These are phyloP conservation scores for Trichosporon sp. DNA, from an alignment of 1,284 basidiomycete species.

Conservation along the genomic window DNA sequence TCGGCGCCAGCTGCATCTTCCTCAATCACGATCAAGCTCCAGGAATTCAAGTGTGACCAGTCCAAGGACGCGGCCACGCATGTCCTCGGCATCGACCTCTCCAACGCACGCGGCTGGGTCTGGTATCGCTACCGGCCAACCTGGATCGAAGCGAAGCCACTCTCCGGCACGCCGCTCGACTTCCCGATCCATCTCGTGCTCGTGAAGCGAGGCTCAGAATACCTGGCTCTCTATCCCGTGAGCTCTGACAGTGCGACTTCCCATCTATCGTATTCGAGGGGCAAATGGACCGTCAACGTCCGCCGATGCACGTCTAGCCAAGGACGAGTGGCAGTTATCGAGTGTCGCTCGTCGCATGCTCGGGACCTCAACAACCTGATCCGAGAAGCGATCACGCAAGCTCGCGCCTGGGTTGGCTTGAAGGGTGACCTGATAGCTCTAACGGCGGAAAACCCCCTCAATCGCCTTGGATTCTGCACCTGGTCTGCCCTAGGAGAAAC, in stretches of 20 bases:
- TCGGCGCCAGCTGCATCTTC: background rate
- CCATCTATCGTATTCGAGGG: background rate
- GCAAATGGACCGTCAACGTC: background rate
- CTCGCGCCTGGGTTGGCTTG: conserved; percentile 13
- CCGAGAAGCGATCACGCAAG: conserved; percentile 9
- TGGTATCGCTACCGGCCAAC: conserved; percentile 29
- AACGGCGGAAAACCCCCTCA: conserved; percentile 18
- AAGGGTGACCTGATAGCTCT: background rate
- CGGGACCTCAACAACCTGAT: background rate
- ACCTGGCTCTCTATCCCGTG: conserved; percentile 23
- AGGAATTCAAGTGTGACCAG: background rate
- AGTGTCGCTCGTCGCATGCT: background rate
- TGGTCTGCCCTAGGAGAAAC: conserved; percentile 30
- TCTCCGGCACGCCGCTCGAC: conserved; percentile 11
- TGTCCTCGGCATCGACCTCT: background rate
- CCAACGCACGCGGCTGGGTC: conserved; percentile 20
- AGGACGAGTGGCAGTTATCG: conserved; percentile 11
- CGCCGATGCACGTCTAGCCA: background rate
- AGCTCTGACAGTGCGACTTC: conserved; percentile 18
- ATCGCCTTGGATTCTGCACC: conserved; percentile 32
- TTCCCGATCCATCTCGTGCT: conserved; percentile 24
- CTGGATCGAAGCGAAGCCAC: conserved; percentile 24
- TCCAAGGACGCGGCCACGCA: background rate
- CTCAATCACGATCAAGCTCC: background rate
- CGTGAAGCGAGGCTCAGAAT: conserved; percentile 4